Evolutionary conservation across 2,329 filamentous ascomycete species (phyloP), one percentile per base, ranked within the genome.

Genomic region (Lasiodiplodia theobromae): DNA sequence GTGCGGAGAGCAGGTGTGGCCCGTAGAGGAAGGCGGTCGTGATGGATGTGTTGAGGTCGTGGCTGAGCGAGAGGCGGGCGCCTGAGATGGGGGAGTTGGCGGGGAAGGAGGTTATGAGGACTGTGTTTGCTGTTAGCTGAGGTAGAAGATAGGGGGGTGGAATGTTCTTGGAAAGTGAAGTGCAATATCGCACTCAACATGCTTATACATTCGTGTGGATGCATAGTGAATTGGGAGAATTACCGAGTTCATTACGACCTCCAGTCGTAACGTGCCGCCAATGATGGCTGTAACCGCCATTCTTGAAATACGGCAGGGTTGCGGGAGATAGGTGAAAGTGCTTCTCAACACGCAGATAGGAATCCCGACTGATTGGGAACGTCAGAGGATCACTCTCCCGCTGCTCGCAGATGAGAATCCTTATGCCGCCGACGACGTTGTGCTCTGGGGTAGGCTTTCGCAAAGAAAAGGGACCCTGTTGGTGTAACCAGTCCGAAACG

Each of bases 11-110:
- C 6, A 67, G 38, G 25, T 51, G 28, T 6, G 21, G 52, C 12
- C 65, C 64, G 40, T 58, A 67, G 53, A 67, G 25, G 44, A 67
- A 38, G 28, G 52, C 64, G 31, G 64, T 67, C 18, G 64, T 67
- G 40, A 34, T 58, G 23, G 37, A 40, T 1, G 64, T 38, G 16
- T 58, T 31, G 8, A 67, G 38, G 64, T 57, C 38, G 23, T 67
- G 64, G 21, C 18, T 23, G 31, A 67, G 38, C 7, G 64, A 67
- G 25, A 67, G 64, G 40, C 53, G 37, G 38, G 21, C n/a, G 38
- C 23, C 21, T 37, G 52, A 4, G 49, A 56, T 56, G 52, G 38
- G 52, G 8, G 8, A 23, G 16, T 11, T 62, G 12, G 23, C 10
- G 0, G 57, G 57, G 11, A 25, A 25, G 31, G 51, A 52, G 44